Evolutionary conservation across 805 yeast genomes (phyloP).

Genomic region (Schwanniomyces vanrijiae): DNA sequence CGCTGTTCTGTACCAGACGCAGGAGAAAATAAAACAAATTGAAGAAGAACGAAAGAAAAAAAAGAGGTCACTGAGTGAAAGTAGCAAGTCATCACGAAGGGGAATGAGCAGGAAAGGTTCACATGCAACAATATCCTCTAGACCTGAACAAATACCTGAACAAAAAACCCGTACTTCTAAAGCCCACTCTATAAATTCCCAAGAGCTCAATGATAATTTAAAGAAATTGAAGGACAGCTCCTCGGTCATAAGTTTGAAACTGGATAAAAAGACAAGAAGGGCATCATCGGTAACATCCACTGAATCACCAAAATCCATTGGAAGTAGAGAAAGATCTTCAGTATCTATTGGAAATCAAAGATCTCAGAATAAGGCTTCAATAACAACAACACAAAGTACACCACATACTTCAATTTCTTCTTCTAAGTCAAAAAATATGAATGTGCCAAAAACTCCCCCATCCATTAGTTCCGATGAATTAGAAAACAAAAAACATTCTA

Average conservation of each 20-base stretch:
- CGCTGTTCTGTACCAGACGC: slow-evolving; percentile 40
- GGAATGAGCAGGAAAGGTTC: neutral
- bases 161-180: neutral
- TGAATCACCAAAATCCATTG: neutral
- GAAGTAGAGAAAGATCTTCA: neutral
- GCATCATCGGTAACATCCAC: neutral
- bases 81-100: neutral
- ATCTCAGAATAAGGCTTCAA: neutral
- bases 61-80: slow-evolving; percentile 1
- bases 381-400: neutral
- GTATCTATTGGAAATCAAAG: neutral
- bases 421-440: neutral
- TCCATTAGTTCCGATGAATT: neutral
- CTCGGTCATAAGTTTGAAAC: neutral
- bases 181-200: neutral
- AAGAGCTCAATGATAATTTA: neutral
- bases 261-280: neutral
- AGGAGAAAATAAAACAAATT: slow-evolving; percentile 31
- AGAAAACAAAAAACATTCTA: neutral
- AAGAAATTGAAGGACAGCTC: neutral
- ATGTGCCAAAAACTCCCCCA: neutral
- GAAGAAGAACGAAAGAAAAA: slow-evolving; percentile 8
- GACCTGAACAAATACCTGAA: neutral
- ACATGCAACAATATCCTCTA: neutral
- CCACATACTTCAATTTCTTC: neutral